Base-by-base conservation (phyloP, 352 stramenopile species). In the Pythium brachiatum region DNA sequence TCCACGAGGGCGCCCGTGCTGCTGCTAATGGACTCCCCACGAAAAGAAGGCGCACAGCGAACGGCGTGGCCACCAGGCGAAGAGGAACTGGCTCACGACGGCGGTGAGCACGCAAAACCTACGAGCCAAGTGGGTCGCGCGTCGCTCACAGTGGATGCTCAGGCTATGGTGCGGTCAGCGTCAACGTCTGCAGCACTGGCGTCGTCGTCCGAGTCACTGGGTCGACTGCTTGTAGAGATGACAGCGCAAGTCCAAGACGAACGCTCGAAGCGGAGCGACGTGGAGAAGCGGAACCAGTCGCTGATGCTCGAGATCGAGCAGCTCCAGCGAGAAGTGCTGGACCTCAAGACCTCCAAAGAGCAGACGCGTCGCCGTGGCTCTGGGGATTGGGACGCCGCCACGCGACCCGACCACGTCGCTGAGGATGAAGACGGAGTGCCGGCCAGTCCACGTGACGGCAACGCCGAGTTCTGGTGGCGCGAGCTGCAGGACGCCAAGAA, bases 271-370 rank as follows among this genome's bases (percentile, higher is more conserved):
- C 75, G 76, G 21, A 73, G 70, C 27, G 73, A 82, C 8, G 70
- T 86, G 8, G 82, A 89, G 62, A 81, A 81, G 60, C 75, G 72
- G 60, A 92, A 89, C 23, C 82, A 88, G 60, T 70, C 70, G 41
- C 70, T 92, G 32, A 68, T 92, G 51, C 70, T 81, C 25, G 82
- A 92, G 60, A 68, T 89, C 27, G 79, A 92, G 60, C 76, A 86
- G 59, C 66, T 92, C 21, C 82, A 92, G 52, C 68, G 74, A 38
- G 78, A 86, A 21, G 61, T 89, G 16, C 61, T 92, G 12, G 68
- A 84, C 5, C 65, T 89, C 12, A 79, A 82, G 57, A 79, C 80
- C 18, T 66, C 73, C 2, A 57, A 72, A 26, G 58, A 67, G 57
- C 56, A 57, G 16, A 43, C 57, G 26, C 36, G 57, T n/a, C 56